A percentile compares a stretch with the other conserved stretches of the same genome.
Conservation (phyloP, 139 green algal species). For the Pedinophyceae sp. region DNA sequence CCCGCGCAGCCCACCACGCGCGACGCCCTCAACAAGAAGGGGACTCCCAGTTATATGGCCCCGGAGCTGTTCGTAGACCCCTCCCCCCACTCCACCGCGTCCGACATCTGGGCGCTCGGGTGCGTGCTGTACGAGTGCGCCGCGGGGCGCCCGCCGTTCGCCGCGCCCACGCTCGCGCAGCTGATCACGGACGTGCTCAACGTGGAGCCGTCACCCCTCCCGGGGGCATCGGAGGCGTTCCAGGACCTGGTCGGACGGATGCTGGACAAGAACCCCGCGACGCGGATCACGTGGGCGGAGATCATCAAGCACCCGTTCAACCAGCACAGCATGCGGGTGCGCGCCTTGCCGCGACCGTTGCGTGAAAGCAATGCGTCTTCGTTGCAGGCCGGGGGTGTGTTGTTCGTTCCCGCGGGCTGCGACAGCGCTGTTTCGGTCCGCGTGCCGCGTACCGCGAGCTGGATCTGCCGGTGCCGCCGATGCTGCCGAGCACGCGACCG, state of each 20-base stretch:
- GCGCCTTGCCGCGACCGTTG: no score
- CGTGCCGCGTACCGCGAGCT: no score
- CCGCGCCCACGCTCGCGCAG: slow-evolving; percentile 51
- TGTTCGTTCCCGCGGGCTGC: no score
- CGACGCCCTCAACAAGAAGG: slow-evolving; percentile 29
- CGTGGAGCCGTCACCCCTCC: slow-evolving; percentile 31
- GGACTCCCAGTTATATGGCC: slow-evolving; percentile 83
- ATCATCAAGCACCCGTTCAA: slow-evolving; percentile 40
- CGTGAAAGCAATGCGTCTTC: no score
- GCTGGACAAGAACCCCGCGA: slow-evolving; percentile 66
- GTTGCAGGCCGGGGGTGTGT: no score
- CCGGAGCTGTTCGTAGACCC: slow-evolving; percentile 81
- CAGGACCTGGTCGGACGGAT: slow-evolving; percentile 48
- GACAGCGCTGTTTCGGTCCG: no score
- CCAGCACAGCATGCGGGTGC: slow-evolving; percentile 8
- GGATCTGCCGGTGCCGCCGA: slow-evolving; percentile 17
- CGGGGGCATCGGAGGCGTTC: slow-evolving; percentile 39
- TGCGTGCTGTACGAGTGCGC: slow-evolving; percentile 87
- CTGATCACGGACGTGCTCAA: slow-evolving; percentile 57
- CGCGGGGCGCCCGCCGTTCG: slow-evolving; percentile 69
- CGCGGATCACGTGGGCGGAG: slow-evolving; percentile 35
- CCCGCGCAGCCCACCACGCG: not conserved
- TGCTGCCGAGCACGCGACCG: no score
- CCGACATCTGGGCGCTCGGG: slow-evolving; percentile 82
- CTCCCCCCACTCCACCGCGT: slow-evolving; percentile 53